Evolutionary conservation across 306 rosid species (phyloP).

Genomic region (Styphnolobium japonicum): DNA sequence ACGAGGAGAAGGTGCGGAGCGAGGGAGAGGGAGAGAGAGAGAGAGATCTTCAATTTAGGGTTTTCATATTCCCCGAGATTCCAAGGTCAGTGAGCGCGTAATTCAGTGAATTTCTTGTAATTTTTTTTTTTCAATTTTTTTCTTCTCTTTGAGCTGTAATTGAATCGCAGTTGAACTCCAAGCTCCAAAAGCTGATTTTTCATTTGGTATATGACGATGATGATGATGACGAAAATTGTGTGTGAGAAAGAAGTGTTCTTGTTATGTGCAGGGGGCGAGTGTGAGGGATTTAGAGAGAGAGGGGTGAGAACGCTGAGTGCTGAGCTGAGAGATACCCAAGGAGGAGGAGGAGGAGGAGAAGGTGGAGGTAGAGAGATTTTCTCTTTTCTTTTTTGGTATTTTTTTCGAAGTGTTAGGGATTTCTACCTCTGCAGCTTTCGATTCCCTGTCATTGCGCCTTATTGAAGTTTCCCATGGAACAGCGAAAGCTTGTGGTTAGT

Average conservation of each 20-base stretch:
- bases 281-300: slow-evolving; percentile 84
- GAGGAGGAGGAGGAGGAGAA: slow-evolving; percentile 27
- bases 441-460: slow-evolving; percentile 19
- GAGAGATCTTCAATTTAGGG: slow-evolving; percentile 44
- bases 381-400: slow-evolving; percentile 25
- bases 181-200: slow-evolving; percentile 43
- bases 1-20: slow-evolving; percentile 1
- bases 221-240: slow-evolving; percentile 41
- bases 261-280: slow-evolving; percentile 91
- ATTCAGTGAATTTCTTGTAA: slow-evolving; percentile 27
- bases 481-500: slow-evolving; percentile 94
- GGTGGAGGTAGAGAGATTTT: slow-evolving; percentile 52
- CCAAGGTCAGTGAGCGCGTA: slow-evolving; percentile 78
- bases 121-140: slow-evolving; percentile 11
- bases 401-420: slow-evolving; percentile 30
- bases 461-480: slow-evolving; percentile 56
- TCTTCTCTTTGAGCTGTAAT: slow-evolving; percentile 33
- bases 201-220: slow-evolving; percentile 50
- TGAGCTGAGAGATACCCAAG: slow-evolving; percentile 41
- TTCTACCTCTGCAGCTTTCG: slow-evolving; percentile 27
- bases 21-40: slow-evolving; percentile 32
- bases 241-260: slow-evolving; percentile 92
- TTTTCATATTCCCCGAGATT: slow-evolving; percentile 30
- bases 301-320: slow-evolving; percentile 59
- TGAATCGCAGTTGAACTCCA: slow-evolving; percentile 24